Percentiles rank a stretch among this genome's conserved stretches.
Conservation (phyloP, 768 basidiomycete genomes). For the Cystobasidium tubakii region DNA sequence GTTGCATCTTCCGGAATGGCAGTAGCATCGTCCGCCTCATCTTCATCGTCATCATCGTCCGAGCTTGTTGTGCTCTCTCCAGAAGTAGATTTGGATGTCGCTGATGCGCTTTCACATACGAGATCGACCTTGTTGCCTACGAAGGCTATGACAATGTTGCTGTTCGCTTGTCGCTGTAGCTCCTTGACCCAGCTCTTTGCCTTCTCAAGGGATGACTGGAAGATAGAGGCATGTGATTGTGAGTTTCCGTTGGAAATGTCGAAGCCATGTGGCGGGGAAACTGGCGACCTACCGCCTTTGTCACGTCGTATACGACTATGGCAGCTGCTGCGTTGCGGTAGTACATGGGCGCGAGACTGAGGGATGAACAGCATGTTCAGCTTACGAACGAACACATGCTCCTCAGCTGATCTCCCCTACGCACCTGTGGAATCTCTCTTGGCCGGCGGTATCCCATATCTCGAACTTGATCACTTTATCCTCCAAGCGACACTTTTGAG, state of each 20-base stretch:
- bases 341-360: slow-evolving; percentile 74
- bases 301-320: slow-evolving; percentile 90
- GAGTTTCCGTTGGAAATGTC: neutral
- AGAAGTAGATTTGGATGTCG: slow-evolving; percentile 32
- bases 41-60: slow-evolving; percentile 53
- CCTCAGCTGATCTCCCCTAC: slow-evolving; percentile 51
- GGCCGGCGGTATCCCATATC: slow-evolving; percentile 83
- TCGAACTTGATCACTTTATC: slow-evolving; percentile 94
- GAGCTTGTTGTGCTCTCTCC: slow-evolving; percentile 19
- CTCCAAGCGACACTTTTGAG: slow-evolving; percentile 89
- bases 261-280: neutral
- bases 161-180: slow-evolving; percentile 94
- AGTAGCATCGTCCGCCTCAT: slow-evolving; percentile 87
- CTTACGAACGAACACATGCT: too few relatives aligned
- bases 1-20: slow-evolving; percentile 54
- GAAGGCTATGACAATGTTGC: slow-evolving; percentile 96
- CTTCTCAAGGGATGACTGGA: slow-evolving; percentile 82
- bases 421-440: slow-evolving; percentile 62
- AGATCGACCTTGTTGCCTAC: slow-evolving; percentile 97
- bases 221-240: neutral
- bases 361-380: neutral
- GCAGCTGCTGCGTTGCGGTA: slow-evolving; percentile 68
- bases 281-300: slow-evolving; percentile 47
- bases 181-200: slow-evolving; percentile 99
- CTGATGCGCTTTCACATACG: slow-evolving; percentile 57